Evolutionary conservation across 176 grass and related monocot species (phyloP), one percentile per base, ranked within the genome.

Genomic region (Lolium rigidum): DNA sequence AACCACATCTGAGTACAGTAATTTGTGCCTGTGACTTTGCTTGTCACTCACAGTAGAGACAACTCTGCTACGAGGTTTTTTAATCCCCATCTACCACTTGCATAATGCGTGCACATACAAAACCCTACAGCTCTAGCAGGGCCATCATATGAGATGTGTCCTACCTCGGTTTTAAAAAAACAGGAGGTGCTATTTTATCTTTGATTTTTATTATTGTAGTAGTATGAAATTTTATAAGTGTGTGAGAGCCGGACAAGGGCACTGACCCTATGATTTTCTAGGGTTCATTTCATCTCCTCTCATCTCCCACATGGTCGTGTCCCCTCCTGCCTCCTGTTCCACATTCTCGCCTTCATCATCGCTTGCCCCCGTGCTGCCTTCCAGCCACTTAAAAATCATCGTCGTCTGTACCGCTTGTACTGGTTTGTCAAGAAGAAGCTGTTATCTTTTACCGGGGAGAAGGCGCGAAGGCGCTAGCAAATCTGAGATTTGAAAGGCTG

Each of bases 261-360:
- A 74, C 80, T 35, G 74, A 10, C 74, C 47, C 20, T 81, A 81
- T 52, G 38, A 58, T 86, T 86, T 82, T 82, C 43, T 65, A 56
- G 65, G 79, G 73, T 46, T 78, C 38, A 47, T 74, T 66, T 90
- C 65, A 79, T 65, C 54, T 70, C 5, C 55, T 63, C 31, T 83
- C 64, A 46, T 78, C 69, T 59, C 64, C 82, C 89, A 83, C 84
- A 90, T 83, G 89, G 89, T 24, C 15, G 74, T 90, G 74, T 74
- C 74, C 74, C 84, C 73, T 70, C 74, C 54, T 38, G 35, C 26
- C 25, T 35, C 78, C 79, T 35, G 12, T 83, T 90, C 78, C 73
- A 64, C 84, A 79, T 90, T 83, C 84, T 83, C 55, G 44, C 64
- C 44, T 72, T 59, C 72, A 79, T 31, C 21, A 83, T 78, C 72